These are phyloP conservation scores for Lactarius deliciosus DNA, from an alignment of 768 basidiomycete species.

Conservation along the genomic window DNA sequence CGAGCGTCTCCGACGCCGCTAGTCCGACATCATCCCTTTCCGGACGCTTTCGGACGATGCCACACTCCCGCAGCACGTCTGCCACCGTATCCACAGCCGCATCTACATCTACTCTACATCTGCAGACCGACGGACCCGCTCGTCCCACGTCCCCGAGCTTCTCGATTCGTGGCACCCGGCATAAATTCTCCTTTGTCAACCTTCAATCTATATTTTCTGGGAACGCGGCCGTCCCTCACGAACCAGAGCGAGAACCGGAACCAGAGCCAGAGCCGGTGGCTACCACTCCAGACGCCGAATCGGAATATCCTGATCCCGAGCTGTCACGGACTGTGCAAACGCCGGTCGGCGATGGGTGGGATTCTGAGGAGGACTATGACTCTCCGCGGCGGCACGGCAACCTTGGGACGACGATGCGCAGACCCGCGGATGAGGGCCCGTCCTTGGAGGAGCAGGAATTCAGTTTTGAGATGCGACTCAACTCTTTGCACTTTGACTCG, in stretches of 20 bases:
- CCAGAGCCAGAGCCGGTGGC: conserved; percentile 11
- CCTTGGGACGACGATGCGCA: not conserved
- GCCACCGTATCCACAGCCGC: conserved; percentile 16
- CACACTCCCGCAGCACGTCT: conserved; percentile 21
- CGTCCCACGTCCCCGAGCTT: conserved; percentile 30
- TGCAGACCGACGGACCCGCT: conserved; percentile 6
- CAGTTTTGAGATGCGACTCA: conserved; percentile 64
- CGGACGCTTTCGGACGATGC: conserved; percentile 12
- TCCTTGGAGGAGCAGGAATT: conserved; percentile 37
- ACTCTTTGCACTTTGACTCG: conserved; percentile 72
- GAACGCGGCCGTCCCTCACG: not conserved
- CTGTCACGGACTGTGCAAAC: conserved; percentile 8
- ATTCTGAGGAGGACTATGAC: conserved; percentile 24
- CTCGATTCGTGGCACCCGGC: conserved; percentile 34
- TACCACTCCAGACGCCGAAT: conserved; percentile 8
- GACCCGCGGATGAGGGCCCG: not conserved
- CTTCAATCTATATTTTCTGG: conserved; percentile 37
- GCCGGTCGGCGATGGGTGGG: conserved; percentile 23
- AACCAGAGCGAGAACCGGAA: conserved; percentile 21
- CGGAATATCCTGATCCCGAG: not conserved
- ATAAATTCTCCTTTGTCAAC: conserved; percentile 37
- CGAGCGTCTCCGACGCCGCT: not conserved
- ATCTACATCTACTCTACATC: conserved; percentile 24
- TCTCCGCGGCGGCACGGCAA: conserved; percentile 22
- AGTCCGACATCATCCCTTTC: conserved; percentile 6